phyloP scores from a whole-genome alignment of 1,284 basidiomycete genomes.

The Heterobasidion parviporum region DNA sequence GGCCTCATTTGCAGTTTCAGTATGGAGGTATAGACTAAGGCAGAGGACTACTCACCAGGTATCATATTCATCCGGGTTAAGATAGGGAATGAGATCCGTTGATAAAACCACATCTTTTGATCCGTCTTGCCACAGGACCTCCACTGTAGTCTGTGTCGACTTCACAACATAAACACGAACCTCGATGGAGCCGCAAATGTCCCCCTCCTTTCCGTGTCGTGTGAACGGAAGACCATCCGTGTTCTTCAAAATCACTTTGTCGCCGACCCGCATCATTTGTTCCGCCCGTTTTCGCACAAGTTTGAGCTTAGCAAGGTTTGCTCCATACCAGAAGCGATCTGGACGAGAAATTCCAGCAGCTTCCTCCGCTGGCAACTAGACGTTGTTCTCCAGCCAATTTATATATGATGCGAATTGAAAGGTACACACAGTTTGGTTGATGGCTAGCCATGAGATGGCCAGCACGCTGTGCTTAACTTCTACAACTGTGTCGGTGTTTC shows the following conservation, averaged over 20 bases:
- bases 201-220: conserved; percentile 43
- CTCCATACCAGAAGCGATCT: conserved; percentile 66
- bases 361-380: conserved; percentile 49
- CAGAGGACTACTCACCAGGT: conserved; percentile 52
- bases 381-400: too few species aligned
- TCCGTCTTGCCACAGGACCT: conserved; percentile 89
- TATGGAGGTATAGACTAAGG: background rate
- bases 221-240: conserved; percentile 39
- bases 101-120: conserved; percentile 50
- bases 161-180: conserved; percentile 57
- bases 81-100: conserved; percentile 69
- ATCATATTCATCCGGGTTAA: conserved; percentile 80
- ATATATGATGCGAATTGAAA: background rate
- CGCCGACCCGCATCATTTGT: conserved; percentile 58
- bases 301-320: conserved; percentile 59
- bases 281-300: conserved; percentile 57
- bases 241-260: conserved; percentile 52
- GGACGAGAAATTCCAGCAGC: conserved; percentile 59
- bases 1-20: conserved; percentile 46
- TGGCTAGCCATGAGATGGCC: conserved; percentile 81
- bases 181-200: conserved; percentile 34
- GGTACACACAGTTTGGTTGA: conserved; percentile 68
- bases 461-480: conserved; percentile 73
- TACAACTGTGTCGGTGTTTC: conserved; percentile 55
- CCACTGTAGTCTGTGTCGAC: conserved; percentile 61